Evolutionary conservation across 768 basidiomycete species (phyloP).

Genomic region (Pisolithus albus): DNA sequence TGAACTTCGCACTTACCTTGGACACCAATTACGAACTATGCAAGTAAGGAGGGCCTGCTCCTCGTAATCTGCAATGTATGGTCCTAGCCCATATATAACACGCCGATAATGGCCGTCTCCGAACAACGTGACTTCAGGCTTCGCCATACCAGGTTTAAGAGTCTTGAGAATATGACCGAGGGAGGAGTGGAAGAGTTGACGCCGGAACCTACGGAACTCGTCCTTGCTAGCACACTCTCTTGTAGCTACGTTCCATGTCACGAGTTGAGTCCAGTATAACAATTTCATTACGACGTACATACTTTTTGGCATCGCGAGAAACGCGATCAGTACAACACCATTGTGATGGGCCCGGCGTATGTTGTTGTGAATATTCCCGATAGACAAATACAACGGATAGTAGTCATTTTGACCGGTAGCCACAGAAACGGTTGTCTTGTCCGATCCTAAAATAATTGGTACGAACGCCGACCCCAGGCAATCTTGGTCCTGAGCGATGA

Average conservation of each 20-base stretch:
- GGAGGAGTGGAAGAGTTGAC: slow-evolving; percentile 17
- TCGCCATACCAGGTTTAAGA: slow-evolving; percentile 9
- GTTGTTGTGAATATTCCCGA: too few species aligned
- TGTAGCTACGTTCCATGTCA: not conserved
- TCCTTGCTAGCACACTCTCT: slow-evolving; percentile 2
- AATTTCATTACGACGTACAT: not conserved
- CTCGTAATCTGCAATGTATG: slow-evolving; percentile 16
- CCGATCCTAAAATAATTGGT: too few species aligned
- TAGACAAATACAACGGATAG: too few species aligned
- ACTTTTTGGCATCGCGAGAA: too few species aligned
- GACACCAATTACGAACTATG: slow-evolving; percentile 15
- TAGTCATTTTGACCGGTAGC: too few species aligned
- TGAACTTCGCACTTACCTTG: not conserved
- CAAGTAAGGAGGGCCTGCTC: slow-evolving; percentile 12
- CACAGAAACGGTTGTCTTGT: too few species aligned
- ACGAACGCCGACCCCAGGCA: slow-evolving; percentile 5
- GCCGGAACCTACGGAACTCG: slow-evolving; percentile 11
- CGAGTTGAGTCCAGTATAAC: not conserved
- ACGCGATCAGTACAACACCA: too few species aligned
- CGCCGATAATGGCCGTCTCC: slow-evolving; percentile 14
- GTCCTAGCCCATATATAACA: slow-evolving; percentile 9
- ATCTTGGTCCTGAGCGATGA: too few species aligned
- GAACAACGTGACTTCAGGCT: slow-evolving; percentile 9
- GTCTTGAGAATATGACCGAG: slow-evolving; percentile 8
- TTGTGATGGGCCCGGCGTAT: too few species aligned